Evolutionary conservation across 139 green algal genomes (phyloP), one percentile per base, ranked within the genome.

Genomic region (Volvox reticuliferus): DNA sequence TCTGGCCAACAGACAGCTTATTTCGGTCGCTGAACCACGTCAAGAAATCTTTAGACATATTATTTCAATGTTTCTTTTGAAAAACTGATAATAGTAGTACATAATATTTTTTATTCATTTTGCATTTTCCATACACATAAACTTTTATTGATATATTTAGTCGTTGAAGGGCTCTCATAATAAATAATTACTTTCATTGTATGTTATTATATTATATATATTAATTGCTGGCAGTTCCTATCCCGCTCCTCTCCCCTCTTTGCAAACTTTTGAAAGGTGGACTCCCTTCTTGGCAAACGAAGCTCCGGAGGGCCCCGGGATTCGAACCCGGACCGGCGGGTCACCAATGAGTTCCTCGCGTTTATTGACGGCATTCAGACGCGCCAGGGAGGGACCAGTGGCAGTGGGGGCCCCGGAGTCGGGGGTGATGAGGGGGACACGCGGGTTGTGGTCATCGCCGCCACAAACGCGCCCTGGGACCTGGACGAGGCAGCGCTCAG

Each of bases 401-500:
- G 63, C 36, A 28, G 80, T 67, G 68, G 83, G 33, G 36, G 36
- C 6, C 33, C 30, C 33, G 73, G 68, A 75, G 44, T 26, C 24
- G 18, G 62, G 50, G 20, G 63, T 22, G 33, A 55, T 9, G 63
- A 32, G 37, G 69, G 83, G n/a, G 69, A 92, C 80, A 44, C 68
- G 33, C 83, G 92, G 5, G 83, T 95, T 13, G 86, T 93, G 16
- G 86, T 95, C 12, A 95, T 95, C 86, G 93, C 90, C 21, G 93
- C 93, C 22, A 95, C 93, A 55, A 95, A 95, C 69, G 75, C 77
- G 26, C 93, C 93, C 26, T 93, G 92, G 90, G 93, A 95, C 73
- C 78, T 95, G 32, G 93, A 95, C 76, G 93, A 95, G 89, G 93
- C 93, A 22, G 93, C 92, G 55, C 89, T 94, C 12, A 94, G 91